A percentile compares a stretch with the other conserved stretches of the same genome.
These are phyloP conservation scores for Colletotrichum sp. DNA, from an alignment of 2,329 filamentous ascomycete genomes.

Conservation along the genomic window DNA sequence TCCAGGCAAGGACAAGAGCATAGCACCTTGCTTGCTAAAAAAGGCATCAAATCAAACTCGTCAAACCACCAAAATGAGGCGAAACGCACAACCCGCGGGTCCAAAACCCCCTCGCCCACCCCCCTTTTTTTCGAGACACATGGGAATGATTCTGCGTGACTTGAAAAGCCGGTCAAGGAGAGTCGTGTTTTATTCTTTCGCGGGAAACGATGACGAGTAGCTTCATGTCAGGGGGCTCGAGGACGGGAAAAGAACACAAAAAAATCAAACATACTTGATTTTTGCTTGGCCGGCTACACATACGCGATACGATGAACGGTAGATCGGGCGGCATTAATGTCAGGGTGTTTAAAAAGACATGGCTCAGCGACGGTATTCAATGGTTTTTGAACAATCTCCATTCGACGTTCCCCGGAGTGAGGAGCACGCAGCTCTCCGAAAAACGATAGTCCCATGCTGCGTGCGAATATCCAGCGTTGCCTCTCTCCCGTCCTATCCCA, in stretches of 20 bases:
- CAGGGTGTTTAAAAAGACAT: constrained; percentile 21
- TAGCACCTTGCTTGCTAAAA: constrained; percentile 53
- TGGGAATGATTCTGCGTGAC: constrained; percentile 21
- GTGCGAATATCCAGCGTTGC: not conserved
- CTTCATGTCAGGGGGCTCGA: constrained; percentile 14
- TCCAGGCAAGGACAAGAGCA: constrained; percentile 62
- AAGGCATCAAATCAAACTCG: constrained; percentile 59
- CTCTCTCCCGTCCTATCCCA: not conserved
- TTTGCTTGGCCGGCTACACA: constrained; percentile 22
- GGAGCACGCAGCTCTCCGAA: not conserved
- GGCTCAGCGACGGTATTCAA: constrained; percentile 23
- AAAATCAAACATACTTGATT: constrained; percentile 20
- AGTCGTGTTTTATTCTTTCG: not conserved
- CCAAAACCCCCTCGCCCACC: constrained; percentile 27
- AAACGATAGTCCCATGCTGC: not conserved
- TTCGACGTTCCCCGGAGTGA: not conserved
- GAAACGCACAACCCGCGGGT: constrained; percentile 23
- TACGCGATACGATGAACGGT: constrained; percentile 20
- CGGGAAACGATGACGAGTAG: constrained; percentile 16
- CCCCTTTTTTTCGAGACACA: constrained; percentile 19
- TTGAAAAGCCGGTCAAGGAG: constrained; percentile 1
- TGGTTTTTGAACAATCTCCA: constrained; percentile 14
- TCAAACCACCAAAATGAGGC: constrained; percentile 36
- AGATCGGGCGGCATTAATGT: constrained; percentile 23
- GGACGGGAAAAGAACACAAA: constrained; percentile 17